These are phyloP conservation scores for Purshia tridentata DNA, from an alignment of 306 rosid species.

Conservation along the genomic window DNA sequence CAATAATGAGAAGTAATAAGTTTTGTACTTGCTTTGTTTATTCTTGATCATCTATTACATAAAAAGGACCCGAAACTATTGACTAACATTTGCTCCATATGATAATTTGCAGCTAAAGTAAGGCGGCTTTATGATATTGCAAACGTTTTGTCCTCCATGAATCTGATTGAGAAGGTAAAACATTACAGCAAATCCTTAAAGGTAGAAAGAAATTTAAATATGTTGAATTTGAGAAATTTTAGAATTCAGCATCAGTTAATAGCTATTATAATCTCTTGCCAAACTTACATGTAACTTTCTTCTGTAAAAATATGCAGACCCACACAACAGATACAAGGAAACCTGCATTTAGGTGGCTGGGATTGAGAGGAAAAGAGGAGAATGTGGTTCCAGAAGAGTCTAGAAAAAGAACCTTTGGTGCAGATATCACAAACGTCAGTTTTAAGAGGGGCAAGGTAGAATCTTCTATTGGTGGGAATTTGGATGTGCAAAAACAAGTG, in stretches of 20 bases:
- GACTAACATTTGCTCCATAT: slow-evolving; percentile 25
- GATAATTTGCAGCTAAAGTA: slow-evolving; percentile 69
- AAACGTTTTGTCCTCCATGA: slow-evolving; percentile 84
- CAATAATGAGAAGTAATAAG: slow-evolving; percentile 77
- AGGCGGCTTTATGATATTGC: slow-evolving; percentile 95
- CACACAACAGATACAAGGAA: slow-evolving; percentile 71
- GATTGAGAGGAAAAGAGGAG: slow-evolving; percentile 43
- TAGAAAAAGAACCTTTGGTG: slow-evolving; percentile 74
- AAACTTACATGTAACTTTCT: not conserved
- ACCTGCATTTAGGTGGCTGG: slow-evolving; percentile 92
- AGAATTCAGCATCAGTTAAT: not conserved
- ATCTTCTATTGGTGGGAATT: slow-evolving; percentile 29
- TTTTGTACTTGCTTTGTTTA: not conserved
- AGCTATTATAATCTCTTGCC: not conserved
- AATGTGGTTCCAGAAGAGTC: slow-evolving; percentile 39
- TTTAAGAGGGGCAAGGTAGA: slow-evolving; percentile 48
- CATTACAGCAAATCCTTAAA: not conserved
- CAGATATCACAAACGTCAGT: slow-evolving; percentile 64
- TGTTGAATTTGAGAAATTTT: not conserved
- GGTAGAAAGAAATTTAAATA: not conserved
- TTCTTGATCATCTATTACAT: not conserved
- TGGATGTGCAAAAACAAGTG: slow-evolving; percentile 26
- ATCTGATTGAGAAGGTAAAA: slow-evolving; percentile 82
- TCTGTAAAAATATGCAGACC: slow-evolving; percentile 49
- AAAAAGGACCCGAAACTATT: slow-evolving; percentile 5